These are phyloP conservation scores for Lipomyces yamadae DNA, from an alignment of 805 yeast genomes.

Conservation along the genomic window DNA sequence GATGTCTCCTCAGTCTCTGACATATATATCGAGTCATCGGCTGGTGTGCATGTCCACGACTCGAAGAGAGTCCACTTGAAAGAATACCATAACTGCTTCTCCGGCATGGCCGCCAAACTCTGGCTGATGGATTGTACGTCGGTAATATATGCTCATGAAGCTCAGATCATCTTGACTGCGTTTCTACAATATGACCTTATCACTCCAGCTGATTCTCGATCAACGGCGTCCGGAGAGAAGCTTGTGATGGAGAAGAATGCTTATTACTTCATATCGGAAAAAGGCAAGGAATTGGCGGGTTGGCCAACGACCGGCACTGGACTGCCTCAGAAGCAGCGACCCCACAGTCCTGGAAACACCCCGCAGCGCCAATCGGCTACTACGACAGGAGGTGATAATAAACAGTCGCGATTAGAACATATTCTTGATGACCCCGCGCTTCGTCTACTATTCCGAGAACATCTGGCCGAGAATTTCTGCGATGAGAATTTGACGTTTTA, in stretches of 20 bases:
- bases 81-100: constrained; percentile 50
- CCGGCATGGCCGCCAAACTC: constrained; percentile 80
- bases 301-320: constrained; percentile 16
- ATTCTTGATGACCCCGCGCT: constrained; percentile 76
- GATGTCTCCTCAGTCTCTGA: neutral
- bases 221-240: neutral
- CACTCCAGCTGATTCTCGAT: constrained; percentile 10
- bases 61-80: constrained; percentile 25
- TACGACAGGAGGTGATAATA: constrained; percentile 12
- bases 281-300: constrained; percentile 26
- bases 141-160: constrained; percentile 84
- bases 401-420: constrained; percentile 44
- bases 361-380: constrained; percentile 15
- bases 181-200: constrained; percentile 40
- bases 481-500: constrained; percentile 79
- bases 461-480: constrained; percentile 67
- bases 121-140: constrained; percentile 94
- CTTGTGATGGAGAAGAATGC: constrained; percentile 17
- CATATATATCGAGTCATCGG: constrained; percentile 15
- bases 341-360: neutral
- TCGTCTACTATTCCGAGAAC: constrained; percentile 67
- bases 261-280: constrained; percentile 25
- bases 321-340: neutral
- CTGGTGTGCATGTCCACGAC: constrained; percentile 25
- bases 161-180: constrained; percentile 78